A percentile compares a stretch with the other conserved stretches of the same genome.
Conservation (phyloP, 2,329 filamentous ascomycete species). For the Penicillium digitatum region DNA sequence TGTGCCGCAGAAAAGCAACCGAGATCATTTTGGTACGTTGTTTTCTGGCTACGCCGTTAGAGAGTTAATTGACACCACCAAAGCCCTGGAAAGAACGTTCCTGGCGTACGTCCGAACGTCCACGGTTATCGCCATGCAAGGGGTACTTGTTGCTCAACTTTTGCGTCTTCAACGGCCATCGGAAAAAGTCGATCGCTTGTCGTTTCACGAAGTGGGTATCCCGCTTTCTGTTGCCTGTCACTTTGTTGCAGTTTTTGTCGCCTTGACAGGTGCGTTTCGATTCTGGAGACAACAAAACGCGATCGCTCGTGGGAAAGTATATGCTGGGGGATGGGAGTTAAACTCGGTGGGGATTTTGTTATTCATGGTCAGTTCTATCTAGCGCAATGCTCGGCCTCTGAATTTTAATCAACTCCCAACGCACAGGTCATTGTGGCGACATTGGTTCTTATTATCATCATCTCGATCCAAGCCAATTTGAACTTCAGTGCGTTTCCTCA, state of each 20-base stretch:
- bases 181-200: slow-evolving; percentile 41
- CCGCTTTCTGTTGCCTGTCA: slow-evolving; percentile 51
- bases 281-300: slow-evolving; percentile 61
- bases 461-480: slow-evolving; percentile 17
- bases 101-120: slow-evolving; percentile 72
- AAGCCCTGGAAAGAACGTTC: slow-evolving; percentile 71
- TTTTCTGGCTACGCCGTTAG: no score
- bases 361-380: not conserved
- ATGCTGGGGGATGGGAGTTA: slow-evolving; percentile 59
- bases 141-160: slow-evolving; percentile 63
- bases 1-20: slow-evolving; percentile 40
- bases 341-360: slow-evolving; percentile 46
- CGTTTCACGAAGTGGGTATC: slow-evolving; percentile 58
- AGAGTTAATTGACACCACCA: not conserved
- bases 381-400: not conserved
- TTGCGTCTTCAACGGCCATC: slow-evolving; percentile 53
- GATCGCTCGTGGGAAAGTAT: slow-evolving; percentile 55
- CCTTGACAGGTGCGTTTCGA: slow-evolving; percentile 53
- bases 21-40: slow-evolving; percentile 41
- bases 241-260: slow-evolving; percentile 51
- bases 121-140: slow-evolving; percentile 62
- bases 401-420: not conserved
- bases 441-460: slow-evolving; percentile 17
- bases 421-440: slow-evolving; percentile 18
- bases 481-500: not conserved